A percentile compares a stretch with the other conserved stretches of the same genome.
phyloP scores from a whole-genome alignment of 352 stramenopile species.

The Pythium rishiriense region DNA sequence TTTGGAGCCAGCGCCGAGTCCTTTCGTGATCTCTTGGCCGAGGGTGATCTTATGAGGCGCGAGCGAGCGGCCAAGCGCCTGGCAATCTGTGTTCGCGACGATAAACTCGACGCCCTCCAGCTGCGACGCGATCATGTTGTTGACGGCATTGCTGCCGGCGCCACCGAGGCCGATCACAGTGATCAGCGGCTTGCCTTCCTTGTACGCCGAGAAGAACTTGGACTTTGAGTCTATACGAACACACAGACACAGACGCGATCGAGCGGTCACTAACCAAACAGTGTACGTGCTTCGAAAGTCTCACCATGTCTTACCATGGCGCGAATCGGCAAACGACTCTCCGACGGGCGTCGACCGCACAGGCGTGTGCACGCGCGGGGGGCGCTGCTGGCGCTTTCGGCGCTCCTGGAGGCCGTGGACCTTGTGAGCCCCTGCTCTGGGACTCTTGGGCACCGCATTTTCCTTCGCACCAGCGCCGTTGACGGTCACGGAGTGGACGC shows the following conservation, averaged over 20 bases:
- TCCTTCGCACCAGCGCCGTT: conserved; percentile 21
- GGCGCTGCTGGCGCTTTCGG: conserved; percentile 32
- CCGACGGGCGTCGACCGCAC: conserved; percentile 12
- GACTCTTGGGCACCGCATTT: conserved; percentile 1
- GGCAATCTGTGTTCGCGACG: conserved; percentile 95
- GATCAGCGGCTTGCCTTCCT: conserved; percentile 84
- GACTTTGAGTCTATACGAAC: conserved; percentile 34
- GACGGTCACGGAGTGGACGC: conserved; percentile 16
- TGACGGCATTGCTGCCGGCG: conserved; percentile 85
- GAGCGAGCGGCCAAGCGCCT: conserved; percentile 81
- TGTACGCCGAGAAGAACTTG: conserved; percentile 54
- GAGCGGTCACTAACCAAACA: background rate
- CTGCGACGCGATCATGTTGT: conserved; percentile 90
- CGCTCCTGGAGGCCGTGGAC: conserved; percentile 29
- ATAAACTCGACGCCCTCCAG: conserved; percentile 94
- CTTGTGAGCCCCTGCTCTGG: conserved; percentile 7
- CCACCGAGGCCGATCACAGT: conserved; percentile 85
- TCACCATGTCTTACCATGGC: conserved; percentile 14
- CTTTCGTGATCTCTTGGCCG: conserved; percentile 84
- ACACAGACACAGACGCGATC: background rate
- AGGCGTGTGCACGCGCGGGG: conserved; percentile 19
- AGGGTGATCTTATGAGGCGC: conserved; percentile 82
- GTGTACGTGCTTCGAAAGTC: background rate
- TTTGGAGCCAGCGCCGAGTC: conserved; percentile 80
- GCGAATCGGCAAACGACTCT: conserved; percentile 14